Conservation (phyloP, 78 protist genomes). For the Planoprotostelium fungivorum region DNA sequence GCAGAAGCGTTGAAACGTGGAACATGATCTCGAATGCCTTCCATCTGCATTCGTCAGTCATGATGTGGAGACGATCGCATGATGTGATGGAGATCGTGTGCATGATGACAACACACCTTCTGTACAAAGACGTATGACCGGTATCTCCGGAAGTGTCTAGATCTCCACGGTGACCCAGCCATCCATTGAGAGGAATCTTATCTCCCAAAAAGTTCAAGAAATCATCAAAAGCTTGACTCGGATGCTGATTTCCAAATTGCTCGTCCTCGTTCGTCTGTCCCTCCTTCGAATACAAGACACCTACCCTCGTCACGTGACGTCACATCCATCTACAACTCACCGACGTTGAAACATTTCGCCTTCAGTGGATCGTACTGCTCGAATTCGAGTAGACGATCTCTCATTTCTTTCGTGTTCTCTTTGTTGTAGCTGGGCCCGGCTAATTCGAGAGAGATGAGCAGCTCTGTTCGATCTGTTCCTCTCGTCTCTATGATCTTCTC, state of each 20-base stretch:
- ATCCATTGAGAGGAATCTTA: neutral
- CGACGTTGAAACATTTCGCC: neutral
- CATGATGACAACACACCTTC: neutral
- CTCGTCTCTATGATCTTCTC: neutral
- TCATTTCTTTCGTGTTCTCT: neutral
- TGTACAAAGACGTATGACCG: neutral
- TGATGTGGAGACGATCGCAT: too few relatives aligned
- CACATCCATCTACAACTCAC: neutral
- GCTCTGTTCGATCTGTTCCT: neutral
- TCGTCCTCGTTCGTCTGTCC: neutral
- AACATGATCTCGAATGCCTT: slow-evolving; percentile 71
- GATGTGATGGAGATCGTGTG: too few relatives aligned
- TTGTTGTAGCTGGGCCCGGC: neutral
- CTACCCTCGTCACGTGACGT: neutral
- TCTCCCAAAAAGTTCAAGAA: neutral
- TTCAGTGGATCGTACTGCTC: neutral
- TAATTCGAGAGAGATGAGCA: neutral
- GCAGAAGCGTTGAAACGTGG: slow-evolving; percentile 72
- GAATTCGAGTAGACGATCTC: neutral
- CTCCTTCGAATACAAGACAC: neutral
- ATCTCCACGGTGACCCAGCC: neutral
- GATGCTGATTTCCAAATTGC: neutral
- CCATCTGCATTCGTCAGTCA: neutral
- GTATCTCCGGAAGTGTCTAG: neutral
- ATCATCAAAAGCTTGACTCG: neutral